phyloP scores from a whole-genome alignment of 768 basidiomycete genomes.

The Naematelia encephala region DNA sequence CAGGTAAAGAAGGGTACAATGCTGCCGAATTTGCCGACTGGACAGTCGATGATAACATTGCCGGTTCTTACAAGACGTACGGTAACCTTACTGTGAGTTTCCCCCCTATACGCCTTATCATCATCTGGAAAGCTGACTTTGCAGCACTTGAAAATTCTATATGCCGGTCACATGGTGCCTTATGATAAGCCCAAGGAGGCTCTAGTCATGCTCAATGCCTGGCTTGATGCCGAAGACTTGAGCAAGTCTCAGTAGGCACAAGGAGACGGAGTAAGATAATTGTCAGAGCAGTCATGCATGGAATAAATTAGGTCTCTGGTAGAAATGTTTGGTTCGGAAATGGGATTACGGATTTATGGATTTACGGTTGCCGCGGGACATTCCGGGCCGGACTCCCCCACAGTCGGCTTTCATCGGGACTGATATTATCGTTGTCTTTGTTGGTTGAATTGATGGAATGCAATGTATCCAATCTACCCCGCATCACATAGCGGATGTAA shows the following conservation, averaged over 20 bases:
- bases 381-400: not conserved
- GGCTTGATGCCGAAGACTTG: constrained; percentile 55
- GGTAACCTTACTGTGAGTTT: constrained; percentile 57
- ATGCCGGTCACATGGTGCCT: constrained; percentile 76
- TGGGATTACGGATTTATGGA: no score
- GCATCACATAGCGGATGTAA: not conserved
- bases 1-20: constrained; percentile 59
- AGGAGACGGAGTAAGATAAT: no score
- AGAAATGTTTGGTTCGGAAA: no score
- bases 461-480: no score
- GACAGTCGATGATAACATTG: constrained; percentile 58
- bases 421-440: not conserved
- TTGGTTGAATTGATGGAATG: not conserved
- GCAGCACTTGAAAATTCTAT: constrained; percentile 51
- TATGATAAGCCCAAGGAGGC: constrained; percentile 67
- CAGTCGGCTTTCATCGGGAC: not conserved
- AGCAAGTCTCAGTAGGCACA: not conserved
- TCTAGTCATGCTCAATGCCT: constrained; percentile 62
- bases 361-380: not conserved
- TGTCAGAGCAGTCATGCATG: no score
- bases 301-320: no score
- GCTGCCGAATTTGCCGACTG: constrained; percentile 57
- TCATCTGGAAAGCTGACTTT: constrained; percentile 6
- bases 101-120: not conserved
- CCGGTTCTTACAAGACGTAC: constrained; percentile 60